Base-by-base conservation (phyloP, 257 asterid genomes). In the Cruciata laevipes region DNA sequence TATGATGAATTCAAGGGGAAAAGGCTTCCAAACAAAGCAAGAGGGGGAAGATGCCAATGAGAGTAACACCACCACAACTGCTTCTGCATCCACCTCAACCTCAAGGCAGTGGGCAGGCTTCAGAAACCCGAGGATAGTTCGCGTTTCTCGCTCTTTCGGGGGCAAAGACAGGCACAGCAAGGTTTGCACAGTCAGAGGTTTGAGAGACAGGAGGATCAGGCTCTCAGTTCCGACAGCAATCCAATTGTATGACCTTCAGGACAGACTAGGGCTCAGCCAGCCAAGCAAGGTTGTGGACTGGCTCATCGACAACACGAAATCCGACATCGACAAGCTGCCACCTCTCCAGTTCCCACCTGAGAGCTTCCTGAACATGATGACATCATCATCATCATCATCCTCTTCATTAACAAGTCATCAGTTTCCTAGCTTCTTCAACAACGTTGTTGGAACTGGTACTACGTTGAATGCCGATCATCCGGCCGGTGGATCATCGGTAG, bases 141-240 rank as follows among this genome's bases (percentile, higher is more conserved):
- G 90, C 0, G 95, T 83, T 8, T 85, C 96, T 1, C 84, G 87
- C 14, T 32, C 74, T 5, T 86, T 80, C 32, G 96, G 95, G 4
- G 91, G 96, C 35, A 89, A 89, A 67, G 95, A 89, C 70, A 69
- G 96, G 71, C 96, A 89, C 21, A 89, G 96, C 75, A 89, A 89
- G 10, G 95, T 89, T 13, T 83, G 87, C 74, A 89, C 96, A 0
- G 70, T 89, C 14, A 82, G 79, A 24, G 96, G 96, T 4, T 69
- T 86, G 6, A 76, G 90, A 61, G 95, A 89, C 69, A 71, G 96
- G 2, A 66, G 95, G 9, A 89, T 89, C 33, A 76, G 96, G 66
- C 87, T 89, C 0, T 89, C 95, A 0, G 95, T 85, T 0, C 95
- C 95, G 0, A 85, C 96, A 2, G 96, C 96, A 7, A 68, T 86